A percentile compares a stretch with the other conserved stretches of the same genome.
phyloP scores from a whole-genome alignment of 2,329 filamentous ascomycete genomes.

The Ilyonectria destructans region DNA sequence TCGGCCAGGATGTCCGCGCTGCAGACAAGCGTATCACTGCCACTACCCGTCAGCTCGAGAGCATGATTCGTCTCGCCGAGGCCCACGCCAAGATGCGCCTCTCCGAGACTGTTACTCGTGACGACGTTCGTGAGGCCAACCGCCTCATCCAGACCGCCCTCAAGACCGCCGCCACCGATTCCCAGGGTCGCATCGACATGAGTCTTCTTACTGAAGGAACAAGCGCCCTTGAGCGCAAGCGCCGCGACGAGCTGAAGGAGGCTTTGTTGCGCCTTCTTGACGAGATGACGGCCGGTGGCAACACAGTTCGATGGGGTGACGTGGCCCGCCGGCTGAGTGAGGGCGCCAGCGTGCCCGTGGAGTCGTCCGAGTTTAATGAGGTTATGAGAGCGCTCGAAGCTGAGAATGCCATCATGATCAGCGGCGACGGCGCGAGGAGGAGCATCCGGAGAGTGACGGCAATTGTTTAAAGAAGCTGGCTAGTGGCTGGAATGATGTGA shows the following conservation, averaged over 20 bases:
- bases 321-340: slow-evolving; percentile 82
- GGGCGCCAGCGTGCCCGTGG: slow-evolving; percentile 79
- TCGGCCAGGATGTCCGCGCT: slow-evolving; percentile 89
- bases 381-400: slow-evolving; percentile 85
- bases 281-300: slow-evolving; percentile 80
- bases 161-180: slow-evolving; percentile 97
- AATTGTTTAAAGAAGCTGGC: slow-evolving; percentile 32
- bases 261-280: slow-evolving; percentile 84
- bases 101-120: slow-evolving; percentile 79
- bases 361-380: slow-evolving; percentile 87
- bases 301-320: slow-evolving; percentile 84
- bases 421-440: slow-evolving; percentile 88
- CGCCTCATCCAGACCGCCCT: slow-evolving; percentile 94
- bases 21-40: slow-evolving; percentile 97
- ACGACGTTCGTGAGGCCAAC: slow-evolving; percentile 92
- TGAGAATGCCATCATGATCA: slow-evolving; percentile 86
- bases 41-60: slow-evolving; percentile 96
- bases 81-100: slow-evolving; percentile 99
- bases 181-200: slow-evolving; percentile 97
- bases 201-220: slow-evolving; percentile 95
- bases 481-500: slow-evolving; percentile 38
- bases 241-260: slow-evolving; percentile 87
- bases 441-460: slow-evolving; percentile 82
- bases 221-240: slow-evolving; percentile 86
- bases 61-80: slow-evolving; percentile 97